phyloP scores from a whole-genome alignment of 768 basidiomycete species.

The Lentinula edodes region DNA sequence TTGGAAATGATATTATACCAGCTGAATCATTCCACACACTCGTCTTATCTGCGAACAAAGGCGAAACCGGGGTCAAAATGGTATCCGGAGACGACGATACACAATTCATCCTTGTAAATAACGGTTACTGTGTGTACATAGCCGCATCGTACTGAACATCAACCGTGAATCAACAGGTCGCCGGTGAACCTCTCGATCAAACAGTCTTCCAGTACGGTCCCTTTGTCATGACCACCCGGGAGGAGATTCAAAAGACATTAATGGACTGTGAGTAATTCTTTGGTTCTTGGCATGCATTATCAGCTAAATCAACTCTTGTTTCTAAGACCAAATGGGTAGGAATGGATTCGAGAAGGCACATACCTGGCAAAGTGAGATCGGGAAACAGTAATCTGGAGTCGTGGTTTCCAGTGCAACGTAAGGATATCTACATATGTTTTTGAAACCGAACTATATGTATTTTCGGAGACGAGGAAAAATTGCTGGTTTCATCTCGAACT shows the following conservation, averaged over 20 bases:
- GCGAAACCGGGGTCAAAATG: constrained; percentile 66
- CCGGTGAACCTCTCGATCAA: constrained; percentile 88
- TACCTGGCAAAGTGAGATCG: constrained; percentile 85
- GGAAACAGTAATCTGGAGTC: constrained; percentile 24
- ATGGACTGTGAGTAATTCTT: constrained; percentile 57
- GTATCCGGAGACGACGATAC: constrained; percentile 56
- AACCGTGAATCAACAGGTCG: constrained; percentile 37
- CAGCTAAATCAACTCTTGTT: not conserved
- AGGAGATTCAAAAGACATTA: constrained; percentile 80
- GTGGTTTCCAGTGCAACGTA: no score
- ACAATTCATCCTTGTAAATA: constrained; percentile 65
- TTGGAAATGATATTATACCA: constrained; percentile 46
- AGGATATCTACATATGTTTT: no score
- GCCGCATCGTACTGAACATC: not conserved
- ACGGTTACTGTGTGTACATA: not conserved
- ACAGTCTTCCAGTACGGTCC: constrained; percentile 84
- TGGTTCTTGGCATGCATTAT: not conserved
- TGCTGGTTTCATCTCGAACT: no score
- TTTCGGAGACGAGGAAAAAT: no score
- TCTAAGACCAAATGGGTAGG: constrained; percentile 58
- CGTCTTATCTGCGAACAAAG: constrained; percentile 59
- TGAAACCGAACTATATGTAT: no score
- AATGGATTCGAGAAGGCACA: constrained; percentile 93
- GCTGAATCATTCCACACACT: constrained; percentile 72
- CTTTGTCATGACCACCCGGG: constrained; percentile 77